Conservation (phyloP, 495 filamentous ascomycete species). For the Aspergillus hancockii region DNA sequence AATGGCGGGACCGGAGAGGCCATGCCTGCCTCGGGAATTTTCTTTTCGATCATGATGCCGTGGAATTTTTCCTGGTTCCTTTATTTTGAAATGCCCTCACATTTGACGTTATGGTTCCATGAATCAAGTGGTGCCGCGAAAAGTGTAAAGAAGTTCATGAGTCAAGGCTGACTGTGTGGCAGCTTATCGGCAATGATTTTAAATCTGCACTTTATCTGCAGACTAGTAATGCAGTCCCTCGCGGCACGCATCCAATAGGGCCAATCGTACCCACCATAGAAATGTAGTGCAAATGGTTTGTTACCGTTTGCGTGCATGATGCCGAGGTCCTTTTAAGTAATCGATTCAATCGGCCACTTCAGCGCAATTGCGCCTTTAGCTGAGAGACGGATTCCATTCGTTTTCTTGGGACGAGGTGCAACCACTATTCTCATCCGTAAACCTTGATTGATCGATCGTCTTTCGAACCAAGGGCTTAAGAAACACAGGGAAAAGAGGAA, state of each 20-base stretch:
- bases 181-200: background rate
- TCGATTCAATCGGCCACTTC: background rate
- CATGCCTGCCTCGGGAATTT: background rate
- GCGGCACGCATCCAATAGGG: background rate
- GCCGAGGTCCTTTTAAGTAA: background rate
- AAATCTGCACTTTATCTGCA: background rate
- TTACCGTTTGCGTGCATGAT: background rate
- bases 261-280: too few relatives aligned
- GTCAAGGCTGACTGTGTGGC: background rate
- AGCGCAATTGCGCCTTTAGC: background rate
- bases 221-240: background rate
- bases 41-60: background rate
- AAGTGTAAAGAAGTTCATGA: conserved; percentile 2
- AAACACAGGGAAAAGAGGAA: too few relatives aligned
- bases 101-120: background rate
- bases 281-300: too few relatives aligned
- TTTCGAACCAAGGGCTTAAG: too few relatives aligned
- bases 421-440: too few relatives aligned
- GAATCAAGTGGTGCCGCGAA: background rate
- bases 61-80: background rate
- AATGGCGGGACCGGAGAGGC: background rate
- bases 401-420: too few relatives aligned
- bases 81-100: background rate
- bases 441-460: too few relatives aligned
- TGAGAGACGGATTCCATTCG: background rate